phyloP scores from a whole-genome alignment of 163 green algal genomes.

The Scenedesmus sp. region DNA sequence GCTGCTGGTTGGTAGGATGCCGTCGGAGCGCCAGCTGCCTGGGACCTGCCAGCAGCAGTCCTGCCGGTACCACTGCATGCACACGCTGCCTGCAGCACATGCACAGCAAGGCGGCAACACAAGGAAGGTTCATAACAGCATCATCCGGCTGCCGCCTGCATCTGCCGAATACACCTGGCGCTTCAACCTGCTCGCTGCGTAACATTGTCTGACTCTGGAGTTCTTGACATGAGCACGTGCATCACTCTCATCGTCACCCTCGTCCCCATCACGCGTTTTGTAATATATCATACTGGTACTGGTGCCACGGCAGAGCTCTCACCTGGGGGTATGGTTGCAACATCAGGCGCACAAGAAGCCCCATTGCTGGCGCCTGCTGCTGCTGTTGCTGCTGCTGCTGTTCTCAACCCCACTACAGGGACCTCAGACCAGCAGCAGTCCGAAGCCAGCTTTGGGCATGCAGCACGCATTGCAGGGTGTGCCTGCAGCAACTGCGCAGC shows the following conservation, averaged over 20 bases:
- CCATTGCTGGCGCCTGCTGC: background rate
- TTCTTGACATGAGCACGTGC: no score
- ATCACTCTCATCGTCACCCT: no score
- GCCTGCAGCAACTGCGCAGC: conserved; percentile 37
- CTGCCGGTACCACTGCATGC: conserved; percentile 66
- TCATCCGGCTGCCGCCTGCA: no score
- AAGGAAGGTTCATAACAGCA: background rate
- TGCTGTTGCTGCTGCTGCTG: conserved; percentile 25
- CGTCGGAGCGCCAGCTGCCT: conserved; percentile 54
- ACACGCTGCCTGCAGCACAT: conserved; percentile 54
- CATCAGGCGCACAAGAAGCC: background rate
- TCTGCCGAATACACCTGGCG: no score
- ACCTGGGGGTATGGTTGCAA: background rate
- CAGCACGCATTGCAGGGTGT: conserved; percentile 52
- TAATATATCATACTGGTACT: background rate
- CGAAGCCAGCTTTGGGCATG: conserved; percentile 64
- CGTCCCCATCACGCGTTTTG: no score
- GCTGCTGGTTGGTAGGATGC: conserved; percentile 12
- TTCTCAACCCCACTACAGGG: conserved; percentile 35
- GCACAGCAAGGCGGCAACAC: background rate
- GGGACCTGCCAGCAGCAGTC: conserved; percentile 67
- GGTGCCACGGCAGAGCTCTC: background rate
- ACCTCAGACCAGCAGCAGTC: conserved; percentile 65
- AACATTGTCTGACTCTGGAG: no score
- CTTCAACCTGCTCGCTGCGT: no score